Evolutionary conservation across 176 grass and related monocot genomes (phyloP), one percentile per base, ranked within the genome.

Genomic region (Oryza punctata): DNA sequence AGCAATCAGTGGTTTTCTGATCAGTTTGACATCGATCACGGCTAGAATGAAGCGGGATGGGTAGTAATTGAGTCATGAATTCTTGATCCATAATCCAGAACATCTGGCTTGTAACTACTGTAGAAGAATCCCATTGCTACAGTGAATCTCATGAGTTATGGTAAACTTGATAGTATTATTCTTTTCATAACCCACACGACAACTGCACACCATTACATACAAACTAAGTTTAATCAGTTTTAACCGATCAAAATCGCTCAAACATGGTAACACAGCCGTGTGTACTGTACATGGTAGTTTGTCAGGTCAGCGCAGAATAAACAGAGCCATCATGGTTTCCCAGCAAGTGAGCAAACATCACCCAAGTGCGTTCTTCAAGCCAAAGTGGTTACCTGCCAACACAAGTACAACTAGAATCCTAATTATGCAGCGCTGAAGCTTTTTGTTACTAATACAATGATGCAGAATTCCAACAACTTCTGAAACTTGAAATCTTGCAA

Each of bases 401-500:
- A 43, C 38, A 75, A 41, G 24, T 19, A 59, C 3, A 69, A 35
- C 8, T 47, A 45, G 35, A 19, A 52, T 52, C 29, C 28, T 29
- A 63, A 4, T 43, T 66, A 40, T 65, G n/a, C 54, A 11, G 2
- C n/a, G 65, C 29, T 23, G 49, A 28, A 21, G 15, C 72, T n/a
- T 59, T 40, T 52, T n/a, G n/a, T n/a, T 59, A 60, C 65, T 29
- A 30, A 44, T 68, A 37, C 61, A 78, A 79, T 63, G 81, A 79
- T 80, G 69, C 76, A 84, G 25, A 60, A 60, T 60, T 65, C 25
- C 78, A 35, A 60, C 45, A 27, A 72, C 73, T 16, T 21, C 1
- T 46, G 4, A 75, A 23, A 46, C 13, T 32, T 67, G 26, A 6
- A 74, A 50, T 50, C 77, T 89, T 89, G 82, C 40, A 54, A 85